Evolutionary conservation across 257 asterid species (phyloP), one percentile per base, ranked within the genome.

Genomic region (Lycium ferocissimum): DNA sequence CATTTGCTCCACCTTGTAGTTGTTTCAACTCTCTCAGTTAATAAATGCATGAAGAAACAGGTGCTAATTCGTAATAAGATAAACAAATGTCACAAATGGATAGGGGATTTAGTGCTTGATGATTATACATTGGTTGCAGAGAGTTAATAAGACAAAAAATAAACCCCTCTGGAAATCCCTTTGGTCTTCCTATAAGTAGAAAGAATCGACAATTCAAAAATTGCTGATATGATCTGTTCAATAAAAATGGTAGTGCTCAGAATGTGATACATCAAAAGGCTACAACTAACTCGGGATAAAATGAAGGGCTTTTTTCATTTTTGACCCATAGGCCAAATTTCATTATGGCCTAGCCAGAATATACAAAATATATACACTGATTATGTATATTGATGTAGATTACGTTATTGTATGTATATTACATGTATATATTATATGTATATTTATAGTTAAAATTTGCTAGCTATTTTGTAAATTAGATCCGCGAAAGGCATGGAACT

Each of bases 1-100:
- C 75, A 86, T 71, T 82, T 86, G 85, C 70, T 86, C 88, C 67
- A 86, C 85, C 87, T 85, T 53, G 47, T 1, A 47, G 40, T 70
- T 71, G 40, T 71, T 7, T 40, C 72, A 54, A 53, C 26, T 83
- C 58, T 53, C 72, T 49, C 45, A 13, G 3, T 62, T 45, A 40
- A 35, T 81, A 59, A 81, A 62, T 45, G 40, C 76, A 40, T 81
- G 76, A 59, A 81, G 43, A 40, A 59, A 62, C 17, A 45, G 15
- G 59, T 22, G 38, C 43, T 61, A 1, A 20, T 81, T 26, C 0
- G 10, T 65, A 4, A 62, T 61, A 47, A 43, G 71, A n/a, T 43
- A 40, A 59, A 59, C 71, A 22, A 14, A 26, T 51, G 22, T 22
- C 22, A 53, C 14, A 76, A 26, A 76, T 76, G 7, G 62, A 7